A percentile compares a stretch with the other conserved stretches of the same genome.
phyloP scores from a whole-genome alignment of 345 rosid species.

The Eucalyptus viminalis region DNA sequence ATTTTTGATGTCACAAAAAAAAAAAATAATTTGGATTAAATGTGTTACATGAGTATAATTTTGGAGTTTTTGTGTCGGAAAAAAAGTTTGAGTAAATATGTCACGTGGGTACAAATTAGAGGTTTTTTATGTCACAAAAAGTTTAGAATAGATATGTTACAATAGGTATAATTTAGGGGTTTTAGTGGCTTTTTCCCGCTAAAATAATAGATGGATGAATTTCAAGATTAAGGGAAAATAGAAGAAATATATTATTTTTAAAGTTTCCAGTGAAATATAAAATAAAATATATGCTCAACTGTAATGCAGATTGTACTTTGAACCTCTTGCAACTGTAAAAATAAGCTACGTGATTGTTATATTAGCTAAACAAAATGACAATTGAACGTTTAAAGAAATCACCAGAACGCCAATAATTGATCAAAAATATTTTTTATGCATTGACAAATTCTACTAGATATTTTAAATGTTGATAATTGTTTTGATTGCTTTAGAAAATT shows the following conservation, averaged over 20 bases:
- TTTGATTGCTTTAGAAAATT: not conserved
- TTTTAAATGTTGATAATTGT: not conserved
- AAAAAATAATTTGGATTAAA: too few relatives aligned
- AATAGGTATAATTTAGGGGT: fast-evolving
- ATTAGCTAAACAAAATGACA: not conserved
- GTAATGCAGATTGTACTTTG: not conserved
- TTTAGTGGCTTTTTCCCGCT: too few relatives aligned
- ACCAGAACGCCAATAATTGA: not conserved
- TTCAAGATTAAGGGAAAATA: not conserved
- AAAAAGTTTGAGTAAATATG: too few relatives aligned
- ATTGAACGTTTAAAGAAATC: not conserved
- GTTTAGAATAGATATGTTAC: too few relatives aligned
- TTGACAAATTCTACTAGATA: not conserved
- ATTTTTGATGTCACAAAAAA: too few relatives aligned
- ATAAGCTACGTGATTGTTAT: not conserved
- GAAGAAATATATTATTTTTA: not conserved
- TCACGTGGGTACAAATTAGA: fast-evolving
- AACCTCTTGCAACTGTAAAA: not conserved
- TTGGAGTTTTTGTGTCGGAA: too few relatives aligned
- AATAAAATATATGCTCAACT: not conserved
- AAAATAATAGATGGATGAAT: not conserved
- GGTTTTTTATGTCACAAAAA: too few relatives aligned
- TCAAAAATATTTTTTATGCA: not conserved
- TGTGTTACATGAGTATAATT: too few relatives aligned
- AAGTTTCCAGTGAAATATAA: not conserved